Percentiles rank a stretch among this genome's conserved stretches.
Conservation (phyloP, 805 yeast species). For the Nakazawaea peltata region DNA sequence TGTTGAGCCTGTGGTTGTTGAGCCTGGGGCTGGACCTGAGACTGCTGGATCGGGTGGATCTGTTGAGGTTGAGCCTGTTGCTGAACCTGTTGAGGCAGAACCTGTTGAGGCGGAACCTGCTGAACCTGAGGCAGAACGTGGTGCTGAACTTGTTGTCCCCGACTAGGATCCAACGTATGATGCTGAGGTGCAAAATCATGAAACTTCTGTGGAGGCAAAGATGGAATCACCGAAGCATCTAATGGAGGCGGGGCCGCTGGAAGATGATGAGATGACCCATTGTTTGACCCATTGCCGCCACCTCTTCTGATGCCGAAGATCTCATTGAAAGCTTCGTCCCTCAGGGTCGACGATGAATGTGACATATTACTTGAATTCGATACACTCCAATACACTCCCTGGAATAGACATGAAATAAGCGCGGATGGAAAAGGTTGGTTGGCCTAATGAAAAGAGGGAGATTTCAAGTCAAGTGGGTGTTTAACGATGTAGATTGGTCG, state of each 20-base stretch:
- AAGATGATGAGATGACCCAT: neutral
- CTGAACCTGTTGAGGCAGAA: constrained; percentile 8
- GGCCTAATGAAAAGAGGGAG: no score
- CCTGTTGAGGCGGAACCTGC: constrained; percentile 11
- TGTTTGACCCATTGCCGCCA: neutral
- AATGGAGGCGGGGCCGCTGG: constrained; percentile 9
- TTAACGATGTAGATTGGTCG: no score
- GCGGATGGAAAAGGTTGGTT: no score
- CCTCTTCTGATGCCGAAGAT: constrained; percentile 22
- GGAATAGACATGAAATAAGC: constrained; percentile 4
- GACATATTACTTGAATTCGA: no score
- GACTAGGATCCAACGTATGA: neutral
- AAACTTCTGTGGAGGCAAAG: constrained; percentile 14
- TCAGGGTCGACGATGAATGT: no score
- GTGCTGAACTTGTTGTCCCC: constrained; percentile 11
- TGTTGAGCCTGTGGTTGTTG: constrained; percentile 1
- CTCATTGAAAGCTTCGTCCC: constrained; percentile 22
- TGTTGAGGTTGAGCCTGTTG: neutral
- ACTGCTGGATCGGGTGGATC: constrained; percentile 9
- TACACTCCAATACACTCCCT: constrained; percentile 5
- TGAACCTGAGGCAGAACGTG: constrained; percentile 4
- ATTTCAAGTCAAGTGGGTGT: no score
- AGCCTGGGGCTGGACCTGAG: neutral
- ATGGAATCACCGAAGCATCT: constrained; percentile 11
- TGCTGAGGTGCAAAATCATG: constrained; percentile 11